A percentile compares a stretch with the other conserved stretches of the same genome.
Conservation (phyloP, 2,329 filamentous ascomycete genomes). For the Cadophora gregata region DNA sequence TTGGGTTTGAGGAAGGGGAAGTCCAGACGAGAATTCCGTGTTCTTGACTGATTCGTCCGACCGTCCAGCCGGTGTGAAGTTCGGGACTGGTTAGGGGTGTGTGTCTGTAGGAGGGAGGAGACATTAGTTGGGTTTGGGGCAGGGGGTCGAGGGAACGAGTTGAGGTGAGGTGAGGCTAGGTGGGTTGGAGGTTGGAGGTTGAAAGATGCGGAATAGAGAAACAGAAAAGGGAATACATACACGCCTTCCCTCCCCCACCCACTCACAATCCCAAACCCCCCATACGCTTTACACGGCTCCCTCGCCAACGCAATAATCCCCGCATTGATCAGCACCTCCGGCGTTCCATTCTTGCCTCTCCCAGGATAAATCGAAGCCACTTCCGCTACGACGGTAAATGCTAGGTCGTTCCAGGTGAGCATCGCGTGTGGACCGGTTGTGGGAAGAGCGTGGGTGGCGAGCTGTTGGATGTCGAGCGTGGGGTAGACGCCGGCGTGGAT, state of each 20-base stretch:
- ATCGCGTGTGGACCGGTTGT: constrained; percentile 36
- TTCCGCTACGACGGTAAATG: constrained; percentile 72
- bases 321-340: constrained; percentile 72
- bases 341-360: constrained; percentile 54
- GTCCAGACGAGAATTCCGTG: constrained; percentile 74
- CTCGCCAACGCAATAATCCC: constrained; percentile 74
- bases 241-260: constrained; percentile 55
- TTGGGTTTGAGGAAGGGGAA: constrained; percentile 26
- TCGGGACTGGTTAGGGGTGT: constrained; percentile 48
- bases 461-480: constrained; percentile 78
- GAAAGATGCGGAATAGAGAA: background rate
- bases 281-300: constrained; percentile 74
- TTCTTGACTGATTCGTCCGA: constrained; percentile 77
- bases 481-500: constrained; percentile 81
- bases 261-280: constrained; percentile 72
- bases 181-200: background rate
- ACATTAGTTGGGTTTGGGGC: too few relatives aligned
- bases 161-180: too few relatives aligned
- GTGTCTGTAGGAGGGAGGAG: too few relatives aligned
- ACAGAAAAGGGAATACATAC: background rate
- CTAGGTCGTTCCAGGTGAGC: constrained; percentile 57
- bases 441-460: constrained; percentile 70
- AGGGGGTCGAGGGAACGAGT: too few relatives aligned
- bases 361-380: constrained; percentile 71
- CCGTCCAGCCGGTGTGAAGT: constrained; percentile 63